These are phyloP conservation scores for Monotropa hypopitys DNA, from an alignment of 179 eudicot genomes.

Conservation along the genomic window DNA sequence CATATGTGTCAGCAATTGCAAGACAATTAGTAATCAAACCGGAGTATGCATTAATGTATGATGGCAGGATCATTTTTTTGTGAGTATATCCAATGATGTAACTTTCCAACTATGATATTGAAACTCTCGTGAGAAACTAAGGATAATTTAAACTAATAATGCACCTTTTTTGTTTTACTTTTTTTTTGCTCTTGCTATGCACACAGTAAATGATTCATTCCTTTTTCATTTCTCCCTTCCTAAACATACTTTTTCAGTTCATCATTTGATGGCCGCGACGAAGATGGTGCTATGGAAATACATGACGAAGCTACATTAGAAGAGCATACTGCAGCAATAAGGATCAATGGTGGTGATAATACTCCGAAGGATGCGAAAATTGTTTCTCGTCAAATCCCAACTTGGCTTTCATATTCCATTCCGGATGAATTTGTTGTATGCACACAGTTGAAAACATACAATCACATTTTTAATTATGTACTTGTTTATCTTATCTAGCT, in stretches of 20 bases:
- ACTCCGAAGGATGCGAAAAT: conserved; percentile 34
- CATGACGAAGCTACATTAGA: conserved; percentile 34
- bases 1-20: neutral
- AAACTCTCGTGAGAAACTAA: neutral
- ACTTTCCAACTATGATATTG: neutral
- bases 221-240: conserved; percentile 11
- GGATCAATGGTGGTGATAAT: conserved; percentile 56
- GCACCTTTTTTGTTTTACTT: neutral
- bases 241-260: conserved; percentile 32
- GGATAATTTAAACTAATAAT: neutral
- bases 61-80: neutral
- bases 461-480: neutral
- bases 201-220: neutral
- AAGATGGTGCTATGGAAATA: conserved; percentile 40
- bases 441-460: conserved; percentile 3
- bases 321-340: conserved; percentile 20
- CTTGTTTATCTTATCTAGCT: neutral
- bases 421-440: conserved; percentile 97
- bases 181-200: neutral
- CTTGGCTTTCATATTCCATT: conserved; percentile 79
- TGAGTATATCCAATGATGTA: neutral
- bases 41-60: neutral
- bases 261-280: conserved; percentile 62
- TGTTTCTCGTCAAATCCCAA: conserved; percentile 59
- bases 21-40: neutral